Evolutionary conservation across 805 yeast species (phyloP).

Genomic region (Millerago galiae): DNA sequence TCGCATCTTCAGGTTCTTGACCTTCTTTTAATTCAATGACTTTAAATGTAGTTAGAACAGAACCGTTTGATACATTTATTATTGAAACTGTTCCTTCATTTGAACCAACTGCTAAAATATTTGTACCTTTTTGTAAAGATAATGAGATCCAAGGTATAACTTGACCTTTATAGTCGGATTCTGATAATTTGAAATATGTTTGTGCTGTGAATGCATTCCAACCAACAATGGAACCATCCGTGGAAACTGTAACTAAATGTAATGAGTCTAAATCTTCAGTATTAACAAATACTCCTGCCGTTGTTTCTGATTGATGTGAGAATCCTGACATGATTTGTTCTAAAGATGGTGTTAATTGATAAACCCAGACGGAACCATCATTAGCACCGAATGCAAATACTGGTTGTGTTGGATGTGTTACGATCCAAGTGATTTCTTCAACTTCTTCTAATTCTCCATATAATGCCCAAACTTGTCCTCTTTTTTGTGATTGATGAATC

Average conservation of each 20-base stretch:
- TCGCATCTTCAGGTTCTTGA: constrained; percentile 56
- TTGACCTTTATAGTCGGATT: constrained; percentile 62
- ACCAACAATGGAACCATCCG: constrained; percentile 78
- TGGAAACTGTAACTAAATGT: constrained; percentile 67
- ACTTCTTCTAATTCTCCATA: constrained; percentile 74
- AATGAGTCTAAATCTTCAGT: constrained; percentile 50
- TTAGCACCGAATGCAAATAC: constrained; percentile 87
- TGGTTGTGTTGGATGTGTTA: constrained; percentile 69
- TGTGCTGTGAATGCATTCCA: constrained; percentile 86
- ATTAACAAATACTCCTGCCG: constrained; percentile 71
- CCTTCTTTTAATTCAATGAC: constrained; percentile 52
- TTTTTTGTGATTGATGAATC: constrained; percentile 62
- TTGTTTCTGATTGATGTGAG: constrained; percentile 75
- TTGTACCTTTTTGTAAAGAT: constrained; percentile 39
- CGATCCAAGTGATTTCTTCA: constrained; percentile 83
- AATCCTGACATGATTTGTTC: constrained; percentile 75
- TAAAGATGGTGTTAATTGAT: constrained; percentile 56
- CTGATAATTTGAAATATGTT: constrained; percentile 59
- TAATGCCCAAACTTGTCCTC: constrained; percentile 79
- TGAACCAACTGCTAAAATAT: constrained; percentile 71
- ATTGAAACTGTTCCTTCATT: constrained; percentile 82
- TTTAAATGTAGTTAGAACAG: constrained; percentile 57
- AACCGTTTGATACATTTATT: constrained; percentile 70
- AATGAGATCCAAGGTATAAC: constrained; percentile 87
- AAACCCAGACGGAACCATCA: constrained; percentile 95